phyloP scores from a whole-genome alignment of 23 red algal genomes.

The Chondrus crispus region DNA sequence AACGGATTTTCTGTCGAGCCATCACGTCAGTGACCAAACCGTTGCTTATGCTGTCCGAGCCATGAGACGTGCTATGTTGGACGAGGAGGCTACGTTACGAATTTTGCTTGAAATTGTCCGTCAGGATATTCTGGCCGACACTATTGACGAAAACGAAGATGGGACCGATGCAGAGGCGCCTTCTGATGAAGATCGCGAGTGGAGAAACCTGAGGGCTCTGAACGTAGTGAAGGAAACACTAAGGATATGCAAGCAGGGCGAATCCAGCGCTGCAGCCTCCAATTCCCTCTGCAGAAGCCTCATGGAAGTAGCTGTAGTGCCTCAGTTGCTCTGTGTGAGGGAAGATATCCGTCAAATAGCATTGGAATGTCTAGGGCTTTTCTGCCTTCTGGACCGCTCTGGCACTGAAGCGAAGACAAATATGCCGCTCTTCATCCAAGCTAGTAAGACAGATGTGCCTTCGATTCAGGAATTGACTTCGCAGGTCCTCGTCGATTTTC shows the following conservation, averaged over 20 bases:
- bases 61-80: slow-evolving; percentile 15
- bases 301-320: slow-evolving; percentile 34
- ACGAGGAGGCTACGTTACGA: slow-evolving; percentile 22
- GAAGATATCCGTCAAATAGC: slow-evolving; percentile 29
- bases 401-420: slow-evolving; percentile 45
- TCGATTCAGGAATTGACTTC: slow-evolving; percentile 53
- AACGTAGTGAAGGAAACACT: slow-evolving; percentile 37
- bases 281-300: slow-evolving; percentile 12
- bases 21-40: slow-evolving; percentile 23
- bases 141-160: background rate
- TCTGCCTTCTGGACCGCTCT: slow-evolving; percentile 56
- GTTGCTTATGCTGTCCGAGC: slow-evolving; percentile 40
- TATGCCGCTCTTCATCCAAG: slow-evolving; percentile 54
- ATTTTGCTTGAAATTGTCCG: slow-evolving; percentile 54
- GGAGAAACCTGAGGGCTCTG: slow-evolving; percentile 15
- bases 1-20: slow-evolving; percentile 24
- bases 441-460: slow-evolving; percentile 31
- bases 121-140: slow-evolving; percentile 37
- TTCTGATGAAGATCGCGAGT: background rate
- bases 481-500: slow-evolving; percentile 51
- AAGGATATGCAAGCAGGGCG: slow-evolving; percentile 1
- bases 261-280: slow-evolving; percentile 13
- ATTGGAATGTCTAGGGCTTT: slow-evolving; percentile 46
- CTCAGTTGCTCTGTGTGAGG: slow-evolving; percentile 33
- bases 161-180: background rate